A percentile compares a stretch with the other conserved stretches of the same genome.
Evolutionary conservation across 345 rosid species (phyloP).

Genomic region (Psidium guajava): DNA sequence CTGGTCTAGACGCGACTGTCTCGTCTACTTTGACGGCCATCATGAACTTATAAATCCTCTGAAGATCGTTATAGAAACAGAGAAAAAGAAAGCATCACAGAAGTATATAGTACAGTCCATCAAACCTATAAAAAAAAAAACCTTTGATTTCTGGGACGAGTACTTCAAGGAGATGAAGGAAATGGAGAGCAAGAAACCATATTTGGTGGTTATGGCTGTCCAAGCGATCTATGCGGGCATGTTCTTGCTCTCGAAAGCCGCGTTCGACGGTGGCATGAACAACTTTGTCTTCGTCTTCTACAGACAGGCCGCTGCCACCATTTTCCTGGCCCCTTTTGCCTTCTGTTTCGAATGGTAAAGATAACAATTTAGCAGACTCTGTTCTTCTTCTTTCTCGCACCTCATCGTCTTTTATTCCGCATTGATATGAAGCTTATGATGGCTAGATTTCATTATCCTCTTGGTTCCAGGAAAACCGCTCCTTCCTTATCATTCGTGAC

Average conservation of each 20-base stretch:
- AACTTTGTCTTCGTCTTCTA: constrained; percentile 73
- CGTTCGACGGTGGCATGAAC: constrained; percentile 81
- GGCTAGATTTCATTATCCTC: not conserved
- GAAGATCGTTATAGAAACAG: not conserved
- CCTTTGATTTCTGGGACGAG: not conserved
- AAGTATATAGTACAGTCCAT: not conserved
- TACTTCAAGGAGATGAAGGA: not conserved
- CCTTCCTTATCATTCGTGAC: constrained; percentile 56
- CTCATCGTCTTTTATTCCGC: not conserved
- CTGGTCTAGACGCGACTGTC: not conserved
- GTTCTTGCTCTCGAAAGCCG: constrained; percentile 93
- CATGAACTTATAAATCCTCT: not conserved
- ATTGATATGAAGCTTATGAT: not conserved
- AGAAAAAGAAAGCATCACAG: not conserved
- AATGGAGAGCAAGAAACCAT: constrained; percentile 51
- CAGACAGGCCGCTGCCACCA: constrained; percentile 70
- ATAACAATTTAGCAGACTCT: not conserved
- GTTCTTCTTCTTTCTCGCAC: not conserved
- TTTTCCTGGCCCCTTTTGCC: constrained; percentile 66
- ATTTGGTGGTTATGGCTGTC: constrained; percentile 32
- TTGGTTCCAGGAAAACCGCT: constrained; percentile 43
- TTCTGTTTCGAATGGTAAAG: constrained; percentile 58
- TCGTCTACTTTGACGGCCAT: not conserved
- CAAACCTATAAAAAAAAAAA: not conserved
- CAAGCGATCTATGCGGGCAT: constrained; percentile 74